These are phyloP conservation scores for Coniochaeta sp. DNA, from an alignment of 2,329 filamentous ascomycete species.

Conservation along the genomic window DNA sequence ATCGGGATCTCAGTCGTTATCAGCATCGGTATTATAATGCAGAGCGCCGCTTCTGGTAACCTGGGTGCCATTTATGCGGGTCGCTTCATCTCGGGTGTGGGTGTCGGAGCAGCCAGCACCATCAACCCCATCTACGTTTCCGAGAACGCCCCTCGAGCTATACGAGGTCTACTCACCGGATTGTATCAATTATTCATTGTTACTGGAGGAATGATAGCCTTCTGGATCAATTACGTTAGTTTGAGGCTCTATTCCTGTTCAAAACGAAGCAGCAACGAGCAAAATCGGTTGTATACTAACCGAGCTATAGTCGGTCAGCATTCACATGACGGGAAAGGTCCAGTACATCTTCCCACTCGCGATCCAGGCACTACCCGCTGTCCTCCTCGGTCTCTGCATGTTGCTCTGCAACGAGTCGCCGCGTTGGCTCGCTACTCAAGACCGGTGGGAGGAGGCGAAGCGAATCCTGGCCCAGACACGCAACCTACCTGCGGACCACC, in stretches of 20 bases:
- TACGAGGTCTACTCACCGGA: slow-evolving; percentile 34
- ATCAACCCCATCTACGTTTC: slow-evolving; percentile 38
- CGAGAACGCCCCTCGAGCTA: slow-evolving; percentile 35
- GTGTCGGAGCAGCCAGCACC: slow-evolving; percentile 33
- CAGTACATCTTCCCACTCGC: slow-evolving; percentile 54
- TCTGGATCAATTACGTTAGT: slow-evolving; percentile 49
- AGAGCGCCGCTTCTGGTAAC: slow-evolving; percentile 49
- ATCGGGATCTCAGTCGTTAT: slow-evolving; percentile 47
- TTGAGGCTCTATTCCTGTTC: too few relatives aligned
- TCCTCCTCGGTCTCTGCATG: slow-evolving; percentile 54
- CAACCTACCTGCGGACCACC: slow-evolving; percentile 42
- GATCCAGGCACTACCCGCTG: slow-evolving; percentile 56
- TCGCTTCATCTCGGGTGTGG: slow-evolving; percentile 43
- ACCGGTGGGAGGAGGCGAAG: slow-evolving; percentile 57
- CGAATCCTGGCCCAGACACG: slow-evolving; percentile 47
- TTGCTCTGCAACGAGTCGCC: slow-evolving; percentile 57
- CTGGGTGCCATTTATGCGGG: slow-evolving; percentile 56
- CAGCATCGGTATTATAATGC: slow-evolving; percentile 52
- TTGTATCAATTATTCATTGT: slow-evolving; percentile 40
- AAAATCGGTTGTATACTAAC: too few relatives aligned
- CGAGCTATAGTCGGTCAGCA: slow-evolving; percentile 15
- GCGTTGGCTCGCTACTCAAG: slow-evolving; percentile 56
- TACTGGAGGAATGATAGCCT: slow-evolving; percentile 33
- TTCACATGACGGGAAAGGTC: slow-evolving; percentile 29
- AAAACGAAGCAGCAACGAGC: too few relatives aligned